These are phyloP conservation scores for Mycena pura DNA, from an alignment of 768 basidiomycete genomes.

Conservation along the genomic window DNA sequence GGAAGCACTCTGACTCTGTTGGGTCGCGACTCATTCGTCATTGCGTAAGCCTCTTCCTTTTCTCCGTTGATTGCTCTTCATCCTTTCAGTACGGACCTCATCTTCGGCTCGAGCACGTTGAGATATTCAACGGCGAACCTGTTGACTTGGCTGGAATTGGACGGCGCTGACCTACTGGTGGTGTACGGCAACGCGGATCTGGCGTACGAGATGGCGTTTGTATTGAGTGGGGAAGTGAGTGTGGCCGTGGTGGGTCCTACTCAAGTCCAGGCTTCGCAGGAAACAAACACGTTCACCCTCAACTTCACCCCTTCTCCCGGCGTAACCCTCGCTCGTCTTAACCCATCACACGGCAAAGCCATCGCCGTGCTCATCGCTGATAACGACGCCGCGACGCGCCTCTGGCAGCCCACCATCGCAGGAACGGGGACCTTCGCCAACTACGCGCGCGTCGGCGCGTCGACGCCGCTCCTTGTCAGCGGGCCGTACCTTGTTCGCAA, in stretches of 20 bases:
- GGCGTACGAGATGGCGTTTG: conserved; percentile 45
- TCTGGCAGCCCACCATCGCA: conserved; percentile 31
- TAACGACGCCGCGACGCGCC: conserved; percentile 45
- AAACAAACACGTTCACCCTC: conserved; percentile 4
- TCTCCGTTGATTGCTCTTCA: background rate
- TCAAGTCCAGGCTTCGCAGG: too few species aligned
- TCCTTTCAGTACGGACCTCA: conserved; percentile 53
- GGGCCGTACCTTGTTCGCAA: conserved; percentile 53
- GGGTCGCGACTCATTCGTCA: conserved; percentile 60
- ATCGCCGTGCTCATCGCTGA: conserved; percentile 50
- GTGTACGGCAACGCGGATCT: conserved; percentile 46
- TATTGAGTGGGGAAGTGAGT: conserved; percentile 33
- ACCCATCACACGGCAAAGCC: background rate
- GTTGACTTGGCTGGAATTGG: conserved; percentile 52
- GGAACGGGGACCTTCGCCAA: conserved; percentile 25
- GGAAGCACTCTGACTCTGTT: conserved; percentile 46
- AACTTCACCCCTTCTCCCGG: conserved; percentile 9
- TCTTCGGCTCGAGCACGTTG: conserved; percentile 54
- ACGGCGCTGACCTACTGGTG: conserved; percentile 47
- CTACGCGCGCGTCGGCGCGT: conserved; percentile 62
- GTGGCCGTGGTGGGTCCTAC: conserved; percentile 4
- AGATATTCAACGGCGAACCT: conserved; percentile 63
- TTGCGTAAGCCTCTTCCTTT: conserved; percentile 39
- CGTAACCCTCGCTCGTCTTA: conserved; percentile 9
- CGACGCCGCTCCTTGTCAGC: conserved; percentile 53